A percentile compares a stretch with the other conserved stretches of the same genome.
Evolutionary conservation across 2,329 filamentous ascomycete species (phyloP).

Genomic region (Aspergillus udagawae): DNA sequence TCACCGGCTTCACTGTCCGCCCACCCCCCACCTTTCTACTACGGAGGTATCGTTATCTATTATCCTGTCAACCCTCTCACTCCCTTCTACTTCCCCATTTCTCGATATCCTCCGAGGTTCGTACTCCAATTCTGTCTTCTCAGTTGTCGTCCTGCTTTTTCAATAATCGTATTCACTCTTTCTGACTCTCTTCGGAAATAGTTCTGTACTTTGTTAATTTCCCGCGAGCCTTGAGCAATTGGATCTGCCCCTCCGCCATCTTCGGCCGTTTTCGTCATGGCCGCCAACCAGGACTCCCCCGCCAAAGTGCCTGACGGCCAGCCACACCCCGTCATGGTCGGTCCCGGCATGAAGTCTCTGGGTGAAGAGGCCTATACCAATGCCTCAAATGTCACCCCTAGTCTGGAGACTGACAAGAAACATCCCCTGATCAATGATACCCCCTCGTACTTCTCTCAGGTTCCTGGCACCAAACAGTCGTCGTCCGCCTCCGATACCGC

Average conservation of each 20-base stretch:
- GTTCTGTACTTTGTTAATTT: not conserved
- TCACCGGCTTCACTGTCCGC: not conserved
- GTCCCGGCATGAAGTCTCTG: constrained; percentile 23
- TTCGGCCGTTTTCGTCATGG: constrained; percentile 17
- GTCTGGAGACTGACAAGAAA: constrained; percentile 19
- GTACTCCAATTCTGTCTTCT: not conserved
- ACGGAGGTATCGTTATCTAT: not conserved
- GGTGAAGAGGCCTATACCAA: constrained; percentile 24
- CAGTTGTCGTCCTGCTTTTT: not conserved
- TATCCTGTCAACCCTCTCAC: not conserved
- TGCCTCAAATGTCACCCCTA: constrained; percentile 27
- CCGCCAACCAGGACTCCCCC: constrained; percentile 21
- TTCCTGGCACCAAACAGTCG: constrained; percentile 18
- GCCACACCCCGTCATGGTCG: constrained; percentile 28
- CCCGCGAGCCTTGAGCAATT: no score
- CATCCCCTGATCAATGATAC: constrained; percentile 15
- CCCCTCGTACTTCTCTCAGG: constrained; percentile 27
- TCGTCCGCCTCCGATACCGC: constrained; percentile 9
- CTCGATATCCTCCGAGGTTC: not conserved
- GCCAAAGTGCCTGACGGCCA: constrained; percentile 23
- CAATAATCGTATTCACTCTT: not conserved
- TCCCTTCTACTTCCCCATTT: not conserved
- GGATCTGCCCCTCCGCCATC: not conserved
- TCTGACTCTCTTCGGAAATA: not conserved
- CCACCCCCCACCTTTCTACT: not conserved